Base-by-base conservation (phyloP, 2,329 filamentous ascomycete genomes). In the Xylaria sp. region DNA sequence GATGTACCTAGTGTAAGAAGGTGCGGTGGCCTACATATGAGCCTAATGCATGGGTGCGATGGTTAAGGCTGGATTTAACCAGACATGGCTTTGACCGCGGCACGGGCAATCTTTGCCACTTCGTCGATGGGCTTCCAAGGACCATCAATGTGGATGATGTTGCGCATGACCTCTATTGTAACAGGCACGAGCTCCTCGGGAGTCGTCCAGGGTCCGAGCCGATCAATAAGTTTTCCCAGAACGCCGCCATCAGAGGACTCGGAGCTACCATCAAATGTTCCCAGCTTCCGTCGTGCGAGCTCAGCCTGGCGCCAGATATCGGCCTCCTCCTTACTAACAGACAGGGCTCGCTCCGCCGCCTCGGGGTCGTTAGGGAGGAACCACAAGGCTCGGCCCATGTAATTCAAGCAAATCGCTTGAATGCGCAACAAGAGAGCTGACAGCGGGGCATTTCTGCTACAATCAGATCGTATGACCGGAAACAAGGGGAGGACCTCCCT, bases 181-280 rank as follows among this genome's bases (percentile, higher is more conserved):
- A 72, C 56, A 10, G 67, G 66, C 55, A 71, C 66, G 4, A 63
- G 59, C 35, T 72, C 70, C 44, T 73, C 71, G 0, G 68, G 64
- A 30, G 59, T 66, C 8, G 68, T 67, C 70, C 70, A 72, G 34
- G 70, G 71, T 13, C 71, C 70, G 16, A 73, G 60, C 51, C 69
- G 68, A 57, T 73, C 70, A 13, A 73, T 67, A 13, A 73, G 66
- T 59, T 68, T 71, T 52, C 70, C 70, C 47, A 71, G 61, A 13
- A 62, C 52, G 46, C 70, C 70, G 4, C 69, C 69, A 19, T 72
- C 70, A 2, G 66, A 65, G 2, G 66, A 64, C 37, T 63, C 63
- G 18, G 63, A 54, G 51, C 59, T 58, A 5, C 66, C 67, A 51
- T 70, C 68, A 34, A 62, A 69, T 7, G 61, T 54, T 9, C 67